Conservation (phyloP, 1,284 basidiomycete species). For the Rhodotorula glutinis region DNA sequence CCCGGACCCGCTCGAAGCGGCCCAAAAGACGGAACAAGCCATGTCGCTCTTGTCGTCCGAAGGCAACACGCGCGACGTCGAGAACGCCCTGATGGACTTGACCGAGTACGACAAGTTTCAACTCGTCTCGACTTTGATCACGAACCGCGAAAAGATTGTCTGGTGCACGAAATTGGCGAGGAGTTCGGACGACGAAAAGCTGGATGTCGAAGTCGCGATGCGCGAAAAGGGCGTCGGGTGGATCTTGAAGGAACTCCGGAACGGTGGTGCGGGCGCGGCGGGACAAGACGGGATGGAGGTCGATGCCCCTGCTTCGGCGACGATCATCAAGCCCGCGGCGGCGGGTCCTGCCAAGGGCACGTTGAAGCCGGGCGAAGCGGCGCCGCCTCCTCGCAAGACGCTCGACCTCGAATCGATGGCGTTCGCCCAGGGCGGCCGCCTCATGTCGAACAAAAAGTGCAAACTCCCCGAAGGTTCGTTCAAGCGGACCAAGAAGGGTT, state of each 20-base stretch:
- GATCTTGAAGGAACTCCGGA: conserved; percentile 80
- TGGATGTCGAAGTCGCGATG: conserved; percentile 97
- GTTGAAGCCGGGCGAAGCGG: conserved; percentile 78
- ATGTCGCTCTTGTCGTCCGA: conserved; percentile 82
- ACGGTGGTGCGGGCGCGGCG: conserved; percentile 61
- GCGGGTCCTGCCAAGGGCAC: conserved; percentile 79
- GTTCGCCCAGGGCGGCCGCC: conserved; percentile 89
- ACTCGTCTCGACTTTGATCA: conserved; percentile 83
- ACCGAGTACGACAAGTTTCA: conserved; percentile 92
- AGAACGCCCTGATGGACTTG: conserved; percentile 95
- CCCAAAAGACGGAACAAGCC: conserved; percentile 82
- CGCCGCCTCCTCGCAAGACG: conserved; percentile 72
- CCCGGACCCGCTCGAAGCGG: conserved; percentile 88
- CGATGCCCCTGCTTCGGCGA: conserved; percentile 50
- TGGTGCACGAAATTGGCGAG: conserved; percentile 98
- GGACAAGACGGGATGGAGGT: conserved; percentile 71
- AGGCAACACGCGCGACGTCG: conserved; percentile 84
- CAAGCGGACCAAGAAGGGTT: conserved; percentile 94
- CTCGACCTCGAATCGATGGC: conserved; percentile 93
- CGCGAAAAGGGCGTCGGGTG: conserved; percentile 93
- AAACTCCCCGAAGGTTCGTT: conserved; percentile 96
- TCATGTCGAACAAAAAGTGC: conserved; percentile 98
- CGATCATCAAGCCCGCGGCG: conserved; percentile 36
- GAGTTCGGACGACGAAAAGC: conserved; percentile 80
- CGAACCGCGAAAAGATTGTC: conserved; percentile 92